phyloP scores from a whole-genome alignment of 441 rosid species.

The Isatis lusitanica region DNA sequence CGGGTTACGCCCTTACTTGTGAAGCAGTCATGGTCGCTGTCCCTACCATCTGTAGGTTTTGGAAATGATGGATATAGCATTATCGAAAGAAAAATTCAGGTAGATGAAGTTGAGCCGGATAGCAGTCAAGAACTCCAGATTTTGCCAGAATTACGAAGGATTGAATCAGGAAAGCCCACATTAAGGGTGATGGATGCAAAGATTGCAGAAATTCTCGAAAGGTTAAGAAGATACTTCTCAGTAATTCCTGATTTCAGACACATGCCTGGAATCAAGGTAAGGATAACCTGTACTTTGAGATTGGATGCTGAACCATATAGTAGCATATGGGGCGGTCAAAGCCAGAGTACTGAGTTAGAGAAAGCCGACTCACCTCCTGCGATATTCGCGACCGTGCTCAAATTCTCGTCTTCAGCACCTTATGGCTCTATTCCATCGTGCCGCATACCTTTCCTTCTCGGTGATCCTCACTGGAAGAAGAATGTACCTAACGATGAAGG shows the following conservation, averaged over 20 bases:
- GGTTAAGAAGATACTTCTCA: conserved; percentile 77
- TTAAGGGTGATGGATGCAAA: conserved; percentile 87
- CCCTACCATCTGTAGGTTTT: conserved; percentile 54
- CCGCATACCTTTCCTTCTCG: conserved; percentile 83
- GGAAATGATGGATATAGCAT: conserved; percentile 50
- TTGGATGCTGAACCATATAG: conserved; percentile 75
- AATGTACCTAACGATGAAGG: conserved; percentile 33
- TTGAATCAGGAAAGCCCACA: conserved; percentile 47
- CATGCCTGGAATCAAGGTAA: conserved; percentile 72
- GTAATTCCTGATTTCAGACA: conserved; percentile 84
- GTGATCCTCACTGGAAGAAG: conserved; percentile 52
- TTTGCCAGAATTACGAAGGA: conserved; percentile 45
- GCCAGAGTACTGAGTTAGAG: conserved; percentile 45
- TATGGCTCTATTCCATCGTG: conserved; percentile 73
- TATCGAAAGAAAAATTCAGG: conserved; percentile 45
- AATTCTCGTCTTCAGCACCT: conserved; percentile 87
- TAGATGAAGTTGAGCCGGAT: conserved; percentile 48
- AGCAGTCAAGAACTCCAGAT: conserved; percentile 39
- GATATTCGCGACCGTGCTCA: conserved; percentile 76
- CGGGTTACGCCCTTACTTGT: conserved; percentile 63
- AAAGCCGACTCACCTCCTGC: conserved; percentile 68
- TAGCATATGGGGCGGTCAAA: conserved; percentile 51
- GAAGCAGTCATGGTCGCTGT: conserved; percentile 84
- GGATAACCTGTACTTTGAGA: conserved; percentile 69
- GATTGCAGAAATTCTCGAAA: conserved; percentile 61